Conservation (phyloP, 495 filamentous ascomycete genomes). For the Neohortaea acidophila region DNA sequence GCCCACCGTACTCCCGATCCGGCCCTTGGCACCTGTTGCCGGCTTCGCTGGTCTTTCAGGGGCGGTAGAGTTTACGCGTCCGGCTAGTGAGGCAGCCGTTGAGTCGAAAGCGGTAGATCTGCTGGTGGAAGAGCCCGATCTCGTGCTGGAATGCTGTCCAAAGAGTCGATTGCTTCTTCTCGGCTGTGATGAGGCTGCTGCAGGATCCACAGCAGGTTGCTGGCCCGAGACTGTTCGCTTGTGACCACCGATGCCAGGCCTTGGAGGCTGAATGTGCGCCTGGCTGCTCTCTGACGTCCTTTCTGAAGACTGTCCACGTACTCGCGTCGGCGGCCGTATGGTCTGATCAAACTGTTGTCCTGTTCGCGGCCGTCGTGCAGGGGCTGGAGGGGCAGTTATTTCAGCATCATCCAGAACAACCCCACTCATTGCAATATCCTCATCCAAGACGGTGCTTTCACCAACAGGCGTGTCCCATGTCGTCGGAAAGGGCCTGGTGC, state of each 20-base stretch:
- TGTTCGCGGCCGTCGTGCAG: conserved; percentile 37
- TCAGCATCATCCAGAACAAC: conserved; percentile 15
- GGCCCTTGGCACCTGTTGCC: conserved; percentile 47
- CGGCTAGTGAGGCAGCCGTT: conserved; percentile 25
- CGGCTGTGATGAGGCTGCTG: conserved; percentile 43
- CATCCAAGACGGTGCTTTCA: conserved; percentile 13
- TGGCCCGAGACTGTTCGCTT: conserved; percentile 82
- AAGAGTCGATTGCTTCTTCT: conserved; percentile 66
- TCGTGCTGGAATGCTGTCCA: conserved; percentile 31
- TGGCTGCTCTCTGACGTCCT: conserved; percentile 1
- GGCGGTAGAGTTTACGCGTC: conserved; percentile 46
- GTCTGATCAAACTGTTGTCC: conserved; percentile 16
- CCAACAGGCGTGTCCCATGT: no score
- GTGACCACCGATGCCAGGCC: conserved; percentile 33
- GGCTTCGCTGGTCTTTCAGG: conserved; percentile 46
- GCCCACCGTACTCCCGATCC: conserved; percentile 49
- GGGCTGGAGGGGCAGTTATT: conserved; percentile 48
- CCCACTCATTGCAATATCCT: conserved; percentile 24
- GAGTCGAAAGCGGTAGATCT: conserved; percentile 4
- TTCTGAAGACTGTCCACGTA: conserved; percentile 9
- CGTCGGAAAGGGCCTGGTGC: conserved; percentile 6
- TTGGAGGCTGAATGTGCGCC: conserved; percentile 15
- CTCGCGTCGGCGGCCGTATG: conserved; percentile 30
- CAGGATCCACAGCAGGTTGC: conserved; percentile 37
- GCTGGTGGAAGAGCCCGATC: conserved; percentile 1